Conservation (phyloP, 2,329 filamentous ascomycete species). For the Sporothrix luriei region DNA sequence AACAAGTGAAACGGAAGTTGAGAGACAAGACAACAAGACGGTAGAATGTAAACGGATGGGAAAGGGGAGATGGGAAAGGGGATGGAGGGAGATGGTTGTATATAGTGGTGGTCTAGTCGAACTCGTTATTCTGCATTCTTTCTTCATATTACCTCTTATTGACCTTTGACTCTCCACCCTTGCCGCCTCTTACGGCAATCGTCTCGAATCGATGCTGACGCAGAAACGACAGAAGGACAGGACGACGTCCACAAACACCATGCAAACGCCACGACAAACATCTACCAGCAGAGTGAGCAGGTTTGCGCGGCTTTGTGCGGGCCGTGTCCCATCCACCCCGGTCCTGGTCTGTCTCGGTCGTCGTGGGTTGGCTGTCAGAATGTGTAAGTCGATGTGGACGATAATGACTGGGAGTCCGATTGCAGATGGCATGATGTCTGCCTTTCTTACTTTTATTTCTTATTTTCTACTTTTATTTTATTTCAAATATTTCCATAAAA, state of each 20-base stretch:
- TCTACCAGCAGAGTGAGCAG: slow-evolving; percentile 10
- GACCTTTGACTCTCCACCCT: background rate
- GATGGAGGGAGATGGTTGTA: slow-evolving; percentile 19
- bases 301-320: slow-evolving; percentile 29
- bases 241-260: no score
- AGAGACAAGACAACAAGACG: background rate
- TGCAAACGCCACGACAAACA: background rate
- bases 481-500: background rate
- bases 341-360: no score
- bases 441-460: no score
- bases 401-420: no score
- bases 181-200: background rate
- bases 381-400: background rate
- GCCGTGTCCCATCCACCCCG: slow-evolving; percentile 5
- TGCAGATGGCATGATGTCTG: no score
- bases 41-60: background rate
- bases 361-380: background rate
- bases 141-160: background rate
- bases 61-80: slow-evolving; percentile 13
- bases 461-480: no score
- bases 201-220: background rate
- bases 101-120: background rate
- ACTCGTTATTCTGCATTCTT: background rate
- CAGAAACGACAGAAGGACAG: background rate
- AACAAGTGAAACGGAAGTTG: background rate